A percentile compares a stretch with the other conserved stretches of the same genome.
Conservation (phyloP, 2,329 filamentous ascomycete genomes). For the Trematosphaeria pertusa region DNA sequence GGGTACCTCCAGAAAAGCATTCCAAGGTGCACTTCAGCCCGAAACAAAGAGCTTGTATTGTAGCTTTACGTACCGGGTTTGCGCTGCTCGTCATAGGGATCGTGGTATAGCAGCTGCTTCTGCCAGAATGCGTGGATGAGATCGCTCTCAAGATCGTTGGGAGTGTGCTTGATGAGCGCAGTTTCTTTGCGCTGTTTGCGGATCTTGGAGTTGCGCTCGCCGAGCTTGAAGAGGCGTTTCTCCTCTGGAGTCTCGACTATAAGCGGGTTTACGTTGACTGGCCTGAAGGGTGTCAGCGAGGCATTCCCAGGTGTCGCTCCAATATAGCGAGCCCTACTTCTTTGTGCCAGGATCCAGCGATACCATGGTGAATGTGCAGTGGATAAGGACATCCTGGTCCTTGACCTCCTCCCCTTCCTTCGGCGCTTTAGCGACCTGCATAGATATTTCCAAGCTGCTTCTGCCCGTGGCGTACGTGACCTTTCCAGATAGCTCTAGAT, state of each 20-base stretch:
- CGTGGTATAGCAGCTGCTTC: slow-evolving; percentile 69
- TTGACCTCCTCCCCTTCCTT: slow-evolving; percentile 62
- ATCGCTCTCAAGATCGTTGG: slow-evolving; percentile 73
- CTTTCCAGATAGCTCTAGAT: slow-evolving; percentile 74
- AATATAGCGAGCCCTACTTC: slow-evolving; percentile 50
- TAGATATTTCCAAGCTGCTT: slow-evolving; percentile 76
- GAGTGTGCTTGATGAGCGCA: slow-evolving; percentile 70
- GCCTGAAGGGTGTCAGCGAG: slow-evolving; percentile 52
- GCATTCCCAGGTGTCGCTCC: too few relatives aligned
- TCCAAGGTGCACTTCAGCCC: too few relatives aligned
- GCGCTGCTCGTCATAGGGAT: slow-evolving; percentile 61
- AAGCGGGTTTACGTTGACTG: slow-evolving; percentile 67
- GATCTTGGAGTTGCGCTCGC: slow-evolving; percentile 70
- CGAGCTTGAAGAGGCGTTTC: slow-evolving; percentile 66
- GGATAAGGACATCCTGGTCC: slow-evolving; percentile 70
- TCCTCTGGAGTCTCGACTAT: slow-evolving; percentile 70
- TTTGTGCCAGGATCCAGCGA: slow-evolving; percentile 73
- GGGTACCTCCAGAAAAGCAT: too few relatives aligned
- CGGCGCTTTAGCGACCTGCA: slow-evolving; percentile 74
- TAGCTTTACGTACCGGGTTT: too few relatives aligned
- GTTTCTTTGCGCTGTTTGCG: slow-evolving; percentile 69
- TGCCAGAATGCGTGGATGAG: slow-evolving; percentile 78
- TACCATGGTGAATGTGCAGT: slow-evolving; percentile 81
- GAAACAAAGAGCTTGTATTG: too few relatives aligned
- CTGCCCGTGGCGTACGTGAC: slow-evolving; percentile 76